Evolutionary conservation across 2,329 filamentous ascomycete species (phyloP), one percentile per base, ranked within the genome.

Genomic region (Fusarium sp.): DNA sequence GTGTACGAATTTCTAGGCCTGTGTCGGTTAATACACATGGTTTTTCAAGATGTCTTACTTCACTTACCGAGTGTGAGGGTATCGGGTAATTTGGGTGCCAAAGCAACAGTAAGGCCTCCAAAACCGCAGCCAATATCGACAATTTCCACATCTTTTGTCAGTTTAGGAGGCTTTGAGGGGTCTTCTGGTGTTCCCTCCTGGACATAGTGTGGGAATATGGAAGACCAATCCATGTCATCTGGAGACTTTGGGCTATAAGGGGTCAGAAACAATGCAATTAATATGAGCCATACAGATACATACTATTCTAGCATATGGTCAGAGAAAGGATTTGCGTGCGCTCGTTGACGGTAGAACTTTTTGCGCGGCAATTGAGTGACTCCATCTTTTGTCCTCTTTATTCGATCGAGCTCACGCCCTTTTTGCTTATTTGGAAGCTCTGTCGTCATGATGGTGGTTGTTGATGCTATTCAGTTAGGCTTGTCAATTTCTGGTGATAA

Each of bases 51-150:
- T 37, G 14, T 13, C 13, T 40, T 57, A 64, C 33, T 26, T 37
- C 15, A 81, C 86, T 71, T 82, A 93, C 93, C 95, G 18, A 99
- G 83, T 73, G 98, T 90, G 69, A 98, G 84, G 1, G 91, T 93
- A 37, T 96, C 88, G 7, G 96, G 95, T 76, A 98, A 85, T 44
- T 91, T 85, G 2, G 95, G 93, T 15, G 93, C 91, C 49, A 99
- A 87, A 9, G 94, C 95, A 71, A 98, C 92, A 6, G 97, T 86
- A 61, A 99, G 85, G 10, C 96, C 96, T 49, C 96, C 96, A 80
- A 97, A 99, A 8, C 96, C 96, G 80, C 96, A 99, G 30, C 96
- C 96, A 79, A 99, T 98, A 83, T 99, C 96, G 71, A 95, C 94
- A 48, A 99, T 90, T 79, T 98, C 94, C 49, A 99, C 91, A 67